Conservation (phyloP, 371 early-diverging fungal species). For the Zychaea mexicana region DNA sequence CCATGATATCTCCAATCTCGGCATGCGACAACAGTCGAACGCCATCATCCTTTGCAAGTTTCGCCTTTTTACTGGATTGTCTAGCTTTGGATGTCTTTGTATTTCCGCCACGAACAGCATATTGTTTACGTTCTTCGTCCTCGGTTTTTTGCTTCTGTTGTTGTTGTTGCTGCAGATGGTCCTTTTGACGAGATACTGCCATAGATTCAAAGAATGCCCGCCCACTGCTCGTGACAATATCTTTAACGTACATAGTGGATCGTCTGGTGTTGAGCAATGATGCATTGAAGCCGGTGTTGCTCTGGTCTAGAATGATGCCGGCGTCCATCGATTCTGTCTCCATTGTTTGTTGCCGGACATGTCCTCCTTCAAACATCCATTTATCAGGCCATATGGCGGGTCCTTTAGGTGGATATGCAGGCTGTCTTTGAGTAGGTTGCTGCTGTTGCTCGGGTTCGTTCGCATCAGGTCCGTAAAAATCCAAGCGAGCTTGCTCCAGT, state of each 20-base stretch:
- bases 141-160: background rate
- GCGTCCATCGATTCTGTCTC: background rate
- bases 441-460: background rate
- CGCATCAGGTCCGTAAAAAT: background rate
- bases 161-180: background rate
- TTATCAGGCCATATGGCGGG: constrained; percentile 13
- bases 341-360: constrained; percentile 6
- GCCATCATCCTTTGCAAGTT: background rate
- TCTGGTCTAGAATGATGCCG: background rate
- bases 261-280: background rate
- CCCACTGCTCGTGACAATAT: background rate
- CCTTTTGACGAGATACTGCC: background rate
- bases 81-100: background rate
- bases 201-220: background rate
- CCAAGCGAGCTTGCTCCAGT: background rate
- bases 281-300: background rate
- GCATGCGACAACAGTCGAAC: background rate
- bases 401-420: background rate
- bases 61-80: background rate
- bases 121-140: background rate
- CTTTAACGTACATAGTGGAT: background rate
- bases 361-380: constrained; percentile 8
- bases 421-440: background rate
- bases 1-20: constrained; percentile 6
- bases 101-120: background rate